A percentile compares a stretch with the other conserved stretches of the same genome.
Evolutionary conservation across 768 basidiomycete genomes (phyloP).

Genomic region (Pleurotus citrinopileatus): DNA sequence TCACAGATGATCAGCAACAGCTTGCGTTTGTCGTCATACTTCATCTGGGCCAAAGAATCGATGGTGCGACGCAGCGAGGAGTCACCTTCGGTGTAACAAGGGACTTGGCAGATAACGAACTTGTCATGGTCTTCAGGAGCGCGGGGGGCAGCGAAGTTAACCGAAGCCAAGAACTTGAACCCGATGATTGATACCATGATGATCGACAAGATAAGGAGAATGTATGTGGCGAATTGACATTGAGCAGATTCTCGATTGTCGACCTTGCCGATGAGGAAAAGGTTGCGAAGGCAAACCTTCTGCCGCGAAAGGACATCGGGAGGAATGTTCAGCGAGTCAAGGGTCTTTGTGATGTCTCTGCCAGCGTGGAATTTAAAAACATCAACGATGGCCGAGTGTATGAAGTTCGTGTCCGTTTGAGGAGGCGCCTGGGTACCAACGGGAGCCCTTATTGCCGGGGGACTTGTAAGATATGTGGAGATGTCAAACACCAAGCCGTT

Average conservation of each 20-base stretch:
- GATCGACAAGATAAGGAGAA: conserved; percentile 83
- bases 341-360: conserved; percentile 73
- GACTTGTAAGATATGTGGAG: conserved; percentile 71
- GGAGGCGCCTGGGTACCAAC: conserved; percentile 42
- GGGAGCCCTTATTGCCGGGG: conserved; percentile 55
- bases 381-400: conserved; percentile 64
- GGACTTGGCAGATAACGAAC: conserved; percentile 96
- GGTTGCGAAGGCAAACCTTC: conserved; percentile 86
- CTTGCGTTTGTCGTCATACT: conserved; percentile 98
- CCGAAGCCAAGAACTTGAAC: conserved; percentile 92
- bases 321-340: conserved; percentile 65
- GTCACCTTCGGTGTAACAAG: conserved; percentile 98
- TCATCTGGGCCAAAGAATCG: conserved; percentile 89
- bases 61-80: conserved; percentile 82
- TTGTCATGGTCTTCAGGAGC: conserved; percentile 96
- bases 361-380: conserved; percentile 79
- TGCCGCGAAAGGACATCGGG: conserved; percentile 62
- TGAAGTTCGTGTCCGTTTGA: conserved; percentile 56
- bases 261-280: conserved; percentile 89
- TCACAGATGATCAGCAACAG: conserved; percentile 92
- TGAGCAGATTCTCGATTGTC: conserved; percentile 91
- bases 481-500: conserved; percentile 85
- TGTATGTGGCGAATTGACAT: conserved; percentile 88
- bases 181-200: conserved; percentile 95
- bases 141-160: conserved; percentile 76